Percentiles rank a stretch among this genome's conserved stretches.
Conservation (phyloP, 306 rosid genomes). For the Casuarina equisetifolia region DNA sequence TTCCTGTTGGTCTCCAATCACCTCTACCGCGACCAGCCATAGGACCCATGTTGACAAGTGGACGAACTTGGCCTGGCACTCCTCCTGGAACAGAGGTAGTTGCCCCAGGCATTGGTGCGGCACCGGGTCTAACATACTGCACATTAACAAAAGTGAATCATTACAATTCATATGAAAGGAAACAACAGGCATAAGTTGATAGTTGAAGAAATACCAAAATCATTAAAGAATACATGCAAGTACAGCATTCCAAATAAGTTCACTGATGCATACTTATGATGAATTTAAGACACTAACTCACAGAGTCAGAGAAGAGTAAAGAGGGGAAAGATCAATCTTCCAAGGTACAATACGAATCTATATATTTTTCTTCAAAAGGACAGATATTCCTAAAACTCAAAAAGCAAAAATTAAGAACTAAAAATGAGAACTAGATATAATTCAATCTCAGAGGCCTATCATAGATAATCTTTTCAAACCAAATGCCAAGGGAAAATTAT, state of each 20-base stretch:
- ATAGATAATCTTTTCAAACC: neutral
- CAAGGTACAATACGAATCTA: neutral
- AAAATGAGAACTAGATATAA: neutral
- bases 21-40: conserved; percentile 91
- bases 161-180: conserved; percentile 22
- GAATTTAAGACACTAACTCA: conserved; percentile 6
- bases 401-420: neutral
- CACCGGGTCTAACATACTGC: conserved; percentile 99
- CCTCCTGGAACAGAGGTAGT: conserved; percentile 69
- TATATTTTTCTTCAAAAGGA: neutral
- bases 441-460: neutral
- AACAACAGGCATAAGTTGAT: neutral
- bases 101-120: conserved; percentile 70
- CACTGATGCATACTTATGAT: neutral
- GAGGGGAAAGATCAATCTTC: conserved; percentile 11
- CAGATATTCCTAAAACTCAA: neutral
- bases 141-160: conserved; percentile 22
- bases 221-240: neutral
- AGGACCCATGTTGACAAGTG: conserved; percentile 60
- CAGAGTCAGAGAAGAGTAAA: neutral
- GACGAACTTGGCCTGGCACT: conserved; percentile 85
- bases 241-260: neutral
- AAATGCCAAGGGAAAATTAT: conserved; percentile 2
- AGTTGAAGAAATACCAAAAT: neutral
- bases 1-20: conserved; percentile 93